These are phyloP conservation scores for Russula sp. DNA, from an alignment of 768 basidiomycete genomes.

Conservation along the genomic window DNA sequence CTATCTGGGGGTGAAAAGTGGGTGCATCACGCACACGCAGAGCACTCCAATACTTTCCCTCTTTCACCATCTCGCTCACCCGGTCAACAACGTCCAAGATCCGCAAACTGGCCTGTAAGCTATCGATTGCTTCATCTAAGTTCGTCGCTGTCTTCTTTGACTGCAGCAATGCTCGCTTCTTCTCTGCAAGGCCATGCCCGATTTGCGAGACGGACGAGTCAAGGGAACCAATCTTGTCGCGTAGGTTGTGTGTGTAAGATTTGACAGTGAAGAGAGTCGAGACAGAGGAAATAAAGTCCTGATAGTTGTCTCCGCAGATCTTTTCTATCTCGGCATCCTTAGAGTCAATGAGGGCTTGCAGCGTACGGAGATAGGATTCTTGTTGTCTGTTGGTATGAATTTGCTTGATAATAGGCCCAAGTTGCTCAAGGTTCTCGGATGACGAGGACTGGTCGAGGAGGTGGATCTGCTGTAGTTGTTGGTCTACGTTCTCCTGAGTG, in stretches of 20 bases:
- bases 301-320: conserved; percentile 94
- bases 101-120: conserved; percentile 85
- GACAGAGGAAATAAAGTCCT: conserved; percentile 95
- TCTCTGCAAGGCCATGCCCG: conserved; percentile 82
- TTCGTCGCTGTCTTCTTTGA: conserved; percentile 90
- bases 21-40: conserved; percentile 59
- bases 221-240: conserved; percentile 82
- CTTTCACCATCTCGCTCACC: conserved; percentile 86
- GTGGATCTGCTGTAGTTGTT: conserved; percentile 87
- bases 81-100: conserved; percentile 90
- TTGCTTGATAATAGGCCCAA: conserved; percentile 91
- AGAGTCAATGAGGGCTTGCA: conserved; percentile 83
- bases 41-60: conserved; percentile 96
- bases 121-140: conserved; percentile 94
- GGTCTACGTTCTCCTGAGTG: conserved; percentile 79
- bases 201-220: conserved; percentile 85
- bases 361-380: conserved; percentile 78
- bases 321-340: conserved; percentile 96
- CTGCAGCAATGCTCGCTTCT: conserved; percentile 85
- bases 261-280: conserved; percentile 95
- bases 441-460: conserved; percentile 81
- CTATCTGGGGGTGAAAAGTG: conserved; percentile 22
- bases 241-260: conserved; percentile 90
- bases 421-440: conserved; percentile 91
- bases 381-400: conserved; percentile 85